Evolutionary conservation across 345 rosid genomes (phyloP).

Genomic region (Camelina laxa): DNA sequence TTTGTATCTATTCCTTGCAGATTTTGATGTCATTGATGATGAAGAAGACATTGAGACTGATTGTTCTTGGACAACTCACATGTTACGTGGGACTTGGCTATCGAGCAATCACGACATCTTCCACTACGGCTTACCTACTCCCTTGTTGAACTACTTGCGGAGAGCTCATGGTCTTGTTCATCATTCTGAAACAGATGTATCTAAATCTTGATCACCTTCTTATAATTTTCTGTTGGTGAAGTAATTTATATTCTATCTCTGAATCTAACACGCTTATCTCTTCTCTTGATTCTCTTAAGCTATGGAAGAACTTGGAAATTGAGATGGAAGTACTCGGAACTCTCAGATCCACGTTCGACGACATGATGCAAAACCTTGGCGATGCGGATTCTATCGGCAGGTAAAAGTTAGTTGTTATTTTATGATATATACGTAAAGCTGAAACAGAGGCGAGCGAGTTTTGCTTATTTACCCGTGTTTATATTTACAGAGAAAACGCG

Average conservation of each 20-base stretch:
- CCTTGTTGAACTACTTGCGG: constrained; percentile 66
- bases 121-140: constrained; percentile 82
- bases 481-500: constrained; percentile 52
- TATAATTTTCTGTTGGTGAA: background rate
- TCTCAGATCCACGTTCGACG: constrained; percentile 59
- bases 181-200: constrained; percentile 41
- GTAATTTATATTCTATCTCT: background rate
- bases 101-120: constrained; percentile 69
- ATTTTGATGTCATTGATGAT: constrained; percentile 60
- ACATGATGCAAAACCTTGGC: constrained; percentile 70
- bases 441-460: background rate
- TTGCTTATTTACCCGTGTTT: background rate
- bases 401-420: constrained; percentile 41
- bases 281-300: constrained; percentile 45
- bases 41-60: constrained; percentile 54
- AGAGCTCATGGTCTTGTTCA: constrained; percentile 62
- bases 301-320: constrained; percentile 54
- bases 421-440: background rate
- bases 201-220: constrained; percentile 19
- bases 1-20: constrained; percentile 49
- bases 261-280: background rate
- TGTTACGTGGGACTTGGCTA: constrained; percentile 95
- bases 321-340: constrained; percentile 71
- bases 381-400: constrained; percentile 51
- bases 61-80: constrained; percentile 66